These are phyloP conservation scores for Stylosanthes scabra DNA, from an alignment of 331 rosid genomes.

Conservation along the genomic window DNA sequence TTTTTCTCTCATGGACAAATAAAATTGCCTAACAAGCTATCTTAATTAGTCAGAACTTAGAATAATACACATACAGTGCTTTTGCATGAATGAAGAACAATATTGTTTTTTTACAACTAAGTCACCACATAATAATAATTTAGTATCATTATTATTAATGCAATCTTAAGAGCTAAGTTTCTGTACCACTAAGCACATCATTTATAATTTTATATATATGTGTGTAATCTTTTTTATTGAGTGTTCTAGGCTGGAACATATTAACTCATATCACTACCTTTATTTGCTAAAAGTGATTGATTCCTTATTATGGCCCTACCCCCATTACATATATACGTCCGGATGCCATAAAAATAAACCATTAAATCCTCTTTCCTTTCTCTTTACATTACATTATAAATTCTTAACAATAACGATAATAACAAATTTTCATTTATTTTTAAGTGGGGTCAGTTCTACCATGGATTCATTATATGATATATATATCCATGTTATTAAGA, in stretches of 20 bases:
- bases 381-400: slow-evolving; percentile 5
- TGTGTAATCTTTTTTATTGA: slow-evolving; percentile 34
- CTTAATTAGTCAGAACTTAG: slow-evolving; percentile 3
- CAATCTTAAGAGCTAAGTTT: slow-evolving; percentile 67
- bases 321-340: slow-evolving; percentile 1
- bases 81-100: slow-evolving; percentile 28
- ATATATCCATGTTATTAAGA: neutral
- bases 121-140: slow-evolving; percentile 30
- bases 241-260: slow-evolving; percentile 64
- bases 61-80: neutral
- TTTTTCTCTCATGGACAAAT: slow-evolving; percentile 11
- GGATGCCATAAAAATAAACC: neutral
- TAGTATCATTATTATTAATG: slow-evolving; percentile 37
- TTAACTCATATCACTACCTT: slow-evolving; percentile 24
- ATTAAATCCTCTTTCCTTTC: neutral
- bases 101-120: slow-evolving; percentile 35
- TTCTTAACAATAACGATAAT: neutral
- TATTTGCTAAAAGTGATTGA: slow-evolving; percentile 50
- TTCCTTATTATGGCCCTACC: slow-evolving; percentile 42
- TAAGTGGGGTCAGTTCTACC: neutral
- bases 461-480: too few species aligned
- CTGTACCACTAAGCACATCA: slow-evolving; percentile 35
- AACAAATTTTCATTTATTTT: neutral
- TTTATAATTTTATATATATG: too few species aligned
- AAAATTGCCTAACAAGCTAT: neutral